Percentiles rank a stretch among this genome's conserved stretches.
Conservation (phyloP, 2,329 filamentous ascomycete species). For the Paecilomyces variotii region DNA sequence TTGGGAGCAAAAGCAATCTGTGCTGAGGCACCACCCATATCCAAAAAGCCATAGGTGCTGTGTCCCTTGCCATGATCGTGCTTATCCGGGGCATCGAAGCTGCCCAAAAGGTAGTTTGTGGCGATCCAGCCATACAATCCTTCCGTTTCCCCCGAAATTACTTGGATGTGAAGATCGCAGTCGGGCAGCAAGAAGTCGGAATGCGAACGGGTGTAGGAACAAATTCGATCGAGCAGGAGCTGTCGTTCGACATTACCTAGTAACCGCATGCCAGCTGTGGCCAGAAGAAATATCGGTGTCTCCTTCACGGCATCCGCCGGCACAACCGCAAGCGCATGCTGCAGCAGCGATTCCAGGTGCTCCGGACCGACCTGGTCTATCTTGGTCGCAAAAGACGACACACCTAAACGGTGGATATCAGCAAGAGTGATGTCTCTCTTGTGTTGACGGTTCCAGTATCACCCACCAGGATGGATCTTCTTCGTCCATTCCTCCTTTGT, state of each 20-base stretch:
- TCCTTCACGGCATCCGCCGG: constrained; percentile 67
- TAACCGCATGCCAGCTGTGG: constrained; percentile 89
- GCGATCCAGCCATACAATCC: constrained; percentile 96
- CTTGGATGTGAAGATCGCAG: constrained; percentile 80
- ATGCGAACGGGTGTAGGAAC: constrained; percentile 67
- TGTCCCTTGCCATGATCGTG: constrained; percentile 80
- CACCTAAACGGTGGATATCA: constrained; percentile 36
- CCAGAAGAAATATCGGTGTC: constrained; percentile 90
- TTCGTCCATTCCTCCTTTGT: constrained; percentile 83
- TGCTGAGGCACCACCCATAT: constrained; percentile 96
- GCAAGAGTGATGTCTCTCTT: not conserved
- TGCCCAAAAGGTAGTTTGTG: constrained; percentile 87
- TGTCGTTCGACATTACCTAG: constrained; percentile 66
- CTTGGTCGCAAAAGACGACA: constrained; percentile 79
- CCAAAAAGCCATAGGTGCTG: constrained; percentile 92
- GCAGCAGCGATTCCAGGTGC: constrained; percentile 69
- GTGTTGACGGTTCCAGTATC: not conserved
- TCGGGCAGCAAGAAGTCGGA: constrained; percentile 83
- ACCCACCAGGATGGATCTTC: constrained; percentile 78
- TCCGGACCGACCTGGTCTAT: constrained; percentile 70
- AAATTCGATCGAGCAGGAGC: constrained; percentile 67
- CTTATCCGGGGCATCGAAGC: constrained; percentile 68
- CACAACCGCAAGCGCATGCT: constrained; percentile 72
- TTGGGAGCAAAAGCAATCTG: constrained; percentile 98
- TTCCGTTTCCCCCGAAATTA: constrained; percentile 92